Evolutionary conservation across 2,329 filamentous ascomycete species (phyloP), one percentile per base, ranked within the genome.

Genomic region (Parastagonospora nodorum): DNA sequence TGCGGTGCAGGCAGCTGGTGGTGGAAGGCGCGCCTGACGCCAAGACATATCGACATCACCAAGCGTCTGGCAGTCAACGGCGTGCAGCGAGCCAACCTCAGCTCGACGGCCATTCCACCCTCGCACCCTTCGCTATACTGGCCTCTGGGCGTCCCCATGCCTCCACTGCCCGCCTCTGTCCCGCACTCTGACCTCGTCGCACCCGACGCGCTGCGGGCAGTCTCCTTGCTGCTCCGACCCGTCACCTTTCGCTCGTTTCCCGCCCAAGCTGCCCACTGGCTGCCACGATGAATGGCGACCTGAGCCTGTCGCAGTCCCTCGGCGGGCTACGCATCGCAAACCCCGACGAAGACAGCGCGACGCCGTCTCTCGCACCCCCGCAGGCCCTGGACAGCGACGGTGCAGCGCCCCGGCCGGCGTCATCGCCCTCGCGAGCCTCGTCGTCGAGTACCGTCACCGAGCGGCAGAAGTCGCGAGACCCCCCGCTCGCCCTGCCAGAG

Each of bases 281-380:
- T 57, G 58, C 61, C 64, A 69, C 72, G 74, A 97, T 97, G 92
- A 90, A 92, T 78, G 90, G 90, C 76, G 92, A 96, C 80, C 79
- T 96, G 73, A 96, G 90, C 77, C 85, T 97, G 62, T 94, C 92
- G 71, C 89, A 92, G 78, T 90, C 91, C 69, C 83, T 97, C 69
- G 94, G 94, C 69, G 93, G 93, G 68, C 81, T 99, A 75, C 90
- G 93, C 74, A 97, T 99, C 75, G 93, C 94, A 67, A 99, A 97
- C 75, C 93, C 93, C 48, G 92, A 97, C 78, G 86, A 94, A 77
- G 82, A 84, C 54, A 78, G 79, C 54, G 55, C 51, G 42, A 51
- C 59, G 55, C 64, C 64, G 51, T 60, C 64, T n/a, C 52, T 50
- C 27, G 44, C 54, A 30, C 50, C 54, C 40, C 54, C 15, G 45